A percentile compares a stretch with the other conserved stretches of the same genome.
Conservation (phyloP, 768 basidiomycete genomes). For the Amanita molliuscula region DNA sequence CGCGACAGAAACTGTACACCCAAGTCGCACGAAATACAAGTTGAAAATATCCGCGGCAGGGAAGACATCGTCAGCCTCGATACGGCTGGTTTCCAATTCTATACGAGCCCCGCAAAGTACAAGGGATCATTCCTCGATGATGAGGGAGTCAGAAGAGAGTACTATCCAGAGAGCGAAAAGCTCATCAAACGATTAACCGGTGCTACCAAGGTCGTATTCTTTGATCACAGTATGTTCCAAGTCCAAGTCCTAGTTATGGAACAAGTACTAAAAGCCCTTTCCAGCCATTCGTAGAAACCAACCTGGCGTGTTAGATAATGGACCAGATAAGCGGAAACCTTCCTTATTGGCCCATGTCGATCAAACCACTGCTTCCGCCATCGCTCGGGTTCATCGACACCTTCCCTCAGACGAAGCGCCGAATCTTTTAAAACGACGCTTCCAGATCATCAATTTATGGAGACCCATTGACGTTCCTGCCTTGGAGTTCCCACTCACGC, state of each 20-base stretch:
- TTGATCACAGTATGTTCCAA: slow-evolving; percentile 37
- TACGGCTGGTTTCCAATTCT: slow-evolving; percentile 39
- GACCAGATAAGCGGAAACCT: slow-evolving; percentile 32
- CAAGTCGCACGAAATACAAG: slow-evolving; percentile 20
- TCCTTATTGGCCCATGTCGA: slow-evolving; percentile 39
- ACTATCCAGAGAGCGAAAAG: slow-evolving; percentile 54
- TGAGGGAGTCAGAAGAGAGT: slow-evolving; percentile 38
- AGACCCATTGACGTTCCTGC: slow-evolving; percentile 40
- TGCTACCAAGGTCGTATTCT: slow-evolving; percentile 44
- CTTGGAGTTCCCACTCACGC: slow-evolving; percentile 37
- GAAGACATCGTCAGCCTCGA: slow-evolving; percentile 34
- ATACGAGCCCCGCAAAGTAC: slow-evolving; percentile 23
- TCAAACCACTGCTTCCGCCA: slow-evolving; percentile 35
- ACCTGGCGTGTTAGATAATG: slow-evolving; percentile 24
- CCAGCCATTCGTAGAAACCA: slow-evolving; percentile 40
- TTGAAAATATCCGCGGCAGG: slow-evolving; percentile 46
- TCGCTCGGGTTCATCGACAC: slow-evolving; percentile 39
- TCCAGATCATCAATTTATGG: slow-evolving; percentile 56
- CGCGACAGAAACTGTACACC: background rate
- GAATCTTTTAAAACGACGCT: slow-evolving; percentile 32
- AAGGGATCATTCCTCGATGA: slow-evolving; percentile 31
- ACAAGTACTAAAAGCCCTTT: no score
- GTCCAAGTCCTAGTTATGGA: no score
- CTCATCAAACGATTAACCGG: slow-evolving; percentile 51
- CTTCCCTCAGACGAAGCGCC: slow-evolving; percentile 35